These are phyloP conservation scores for Oropetium thomaeum DNA, from an alignment of 176 grass and related monocot species.

Conservation along the genomic window DNA sequence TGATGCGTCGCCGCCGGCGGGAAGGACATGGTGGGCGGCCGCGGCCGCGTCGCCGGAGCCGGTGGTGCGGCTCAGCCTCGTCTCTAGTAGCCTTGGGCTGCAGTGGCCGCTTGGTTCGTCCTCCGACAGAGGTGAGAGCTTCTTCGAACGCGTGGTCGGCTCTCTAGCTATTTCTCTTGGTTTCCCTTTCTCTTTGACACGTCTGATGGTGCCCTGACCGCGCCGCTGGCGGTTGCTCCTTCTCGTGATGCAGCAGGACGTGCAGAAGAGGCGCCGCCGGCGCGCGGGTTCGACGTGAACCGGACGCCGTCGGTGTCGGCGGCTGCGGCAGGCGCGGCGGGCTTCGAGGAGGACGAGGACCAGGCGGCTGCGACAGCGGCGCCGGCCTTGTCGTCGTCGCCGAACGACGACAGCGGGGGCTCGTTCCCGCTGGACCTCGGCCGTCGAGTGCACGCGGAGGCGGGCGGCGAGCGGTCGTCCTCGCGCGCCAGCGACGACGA, in stretches of 20 bases:
- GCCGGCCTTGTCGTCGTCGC: slow-evolving; percentile 40
- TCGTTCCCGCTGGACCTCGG: slow-evolving; percentile 54
- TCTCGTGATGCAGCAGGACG: slow-evolving; percentile 29
- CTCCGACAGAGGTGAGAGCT: slow-evolving; percentile 12
- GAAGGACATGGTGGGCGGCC: slow-evolving; percentile 4
- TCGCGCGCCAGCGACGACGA: slow-evolving; percentile 62
- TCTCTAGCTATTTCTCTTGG: too few relatives aligned
- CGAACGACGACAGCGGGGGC: slow-evolving; percentile 59
- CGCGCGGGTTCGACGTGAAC: slow-evolving; percentile 79
- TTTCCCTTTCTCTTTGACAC: background rate
- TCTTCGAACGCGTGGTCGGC: background rate
- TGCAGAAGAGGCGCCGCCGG: slow-evolving; percentile 24
- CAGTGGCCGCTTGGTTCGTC: slow-evolving; percentile 52
- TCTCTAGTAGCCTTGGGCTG: slow-evolving; percentile 37
- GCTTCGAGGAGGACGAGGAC: slow-evolving; percentile 41
- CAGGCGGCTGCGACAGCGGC: slow-evolving; percentile 35
- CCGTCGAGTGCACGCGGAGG: background rate
- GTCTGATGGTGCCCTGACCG: background rate
- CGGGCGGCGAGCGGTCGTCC: slow-evolving; percentile 38
- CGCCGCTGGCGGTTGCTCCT: background rate
- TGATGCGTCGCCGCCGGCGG: background rate
- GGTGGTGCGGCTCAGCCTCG: slow-evolving; percentile 49
- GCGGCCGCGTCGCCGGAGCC: slow-evolving; percentile 30
- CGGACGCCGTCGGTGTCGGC: slow-evolving; percentile 31
- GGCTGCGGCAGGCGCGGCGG: slow-evolving; percentile 6